Evolutionary conservation across 495 filamentous ascomycete genomes (phyloP).

Genomic region (Aspergillus asperescens): DNA sequence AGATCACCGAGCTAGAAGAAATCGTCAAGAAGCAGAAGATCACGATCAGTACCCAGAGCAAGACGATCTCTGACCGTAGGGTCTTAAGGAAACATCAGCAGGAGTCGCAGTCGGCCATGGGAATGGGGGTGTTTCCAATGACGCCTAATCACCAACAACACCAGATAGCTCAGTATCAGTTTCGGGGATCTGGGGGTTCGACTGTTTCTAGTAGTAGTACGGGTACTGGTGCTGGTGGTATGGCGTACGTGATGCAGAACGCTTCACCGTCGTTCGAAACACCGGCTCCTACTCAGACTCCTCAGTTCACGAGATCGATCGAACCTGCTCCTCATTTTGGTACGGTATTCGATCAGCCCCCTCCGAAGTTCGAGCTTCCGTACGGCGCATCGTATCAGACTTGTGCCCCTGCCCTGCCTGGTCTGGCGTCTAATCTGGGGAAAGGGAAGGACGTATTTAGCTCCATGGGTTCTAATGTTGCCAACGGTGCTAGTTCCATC

Average conservation of each 20-base stretch:
- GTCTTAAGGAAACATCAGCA: constrained; percentile 10
- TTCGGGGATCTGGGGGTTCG: background rate
- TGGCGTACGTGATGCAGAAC: background rate
- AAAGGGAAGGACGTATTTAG: background rate
- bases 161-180: background rate
- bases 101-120: constrained; percentile 7
- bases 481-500: background rate
- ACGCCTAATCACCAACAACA: constrained; percentile 15
- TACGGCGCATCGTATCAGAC: background rate
- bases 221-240: background rate
- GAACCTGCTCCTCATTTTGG: background rate
- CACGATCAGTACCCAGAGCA: constrained; percentile 27
- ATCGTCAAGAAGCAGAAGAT: constrained; percentile 19
- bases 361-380: constrained; percentile 10
- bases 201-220: background rate
- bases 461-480: background rate
- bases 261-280: background rate
- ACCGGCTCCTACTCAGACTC: background rate
- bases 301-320: constrained; percentile 2
- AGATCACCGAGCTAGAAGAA: constrained; percentile 20
- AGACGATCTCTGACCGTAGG: constrained; percentile 22
- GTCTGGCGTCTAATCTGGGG: background rate
- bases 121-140: constrained; percentile 7
- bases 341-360: constrained; percentile 12
- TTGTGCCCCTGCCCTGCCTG: background rate